Evolutionary conservation across 257 asterid genomes (phyloP).

Genomic region (Gentiana dahurica): DNA sequence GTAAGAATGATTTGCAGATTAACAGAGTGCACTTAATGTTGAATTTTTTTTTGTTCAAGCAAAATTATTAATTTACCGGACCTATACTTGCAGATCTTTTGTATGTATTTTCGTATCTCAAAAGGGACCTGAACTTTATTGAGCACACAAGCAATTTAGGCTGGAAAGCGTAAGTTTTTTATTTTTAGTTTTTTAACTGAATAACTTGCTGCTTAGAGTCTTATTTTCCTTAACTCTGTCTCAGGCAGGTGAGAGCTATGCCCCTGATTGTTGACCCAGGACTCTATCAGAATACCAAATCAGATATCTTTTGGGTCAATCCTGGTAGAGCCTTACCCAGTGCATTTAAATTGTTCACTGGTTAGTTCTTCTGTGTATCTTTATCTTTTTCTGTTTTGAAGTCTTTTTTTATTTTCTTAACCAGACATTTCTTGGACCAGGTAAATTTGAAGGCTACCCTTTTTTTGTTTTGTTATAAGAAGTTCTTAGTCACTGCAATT

Average conservation of each 20-base stretch:
- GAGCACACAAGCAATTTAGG: slow-evolving; percentile 40
- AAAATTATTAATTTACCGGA: background rate
- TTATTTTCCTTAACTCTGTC: slow-evolving; percentile 6
- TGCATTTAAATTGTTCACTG: slow-evolving; percentile 68
- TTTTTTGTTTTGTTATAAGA: too few species aligned
- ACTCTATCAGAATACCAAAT: slow-evolving; percentile 28
- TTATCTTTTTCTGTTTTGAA: too few species aligned
- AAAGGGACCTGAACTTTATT: slow-evolving; percentile 28
- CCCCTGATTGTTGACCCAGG: slow-evolving; percentile 42
- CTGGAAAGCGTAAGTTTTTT: slow-evolving; percentile 36
- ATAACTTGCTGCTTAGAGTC: too few species aligned
- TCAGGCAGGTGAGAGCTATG: slow-evolving; percentile 34
- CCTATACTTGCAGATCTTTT: slow-evolving; percentile 28
- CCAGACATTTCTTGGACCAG: too few species aligned
- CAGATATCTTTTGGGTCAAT: slow-evolving; percentile 31
- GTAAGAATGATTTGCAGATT: too few species aligned
- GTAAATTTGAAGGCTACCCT: too few species aligned
- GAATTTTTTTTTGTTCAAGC: background rate
- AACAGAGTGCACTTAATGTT: too few species aligned
- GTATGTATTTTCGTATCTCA: slow-evolving; percentile 22
- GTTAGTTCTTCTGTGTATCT: slow-evolving; percentile 28
- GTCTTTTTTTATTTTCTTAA: too few species aligned
- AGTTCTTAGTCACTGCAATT: too few species aligned
- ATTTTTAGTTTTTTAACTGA: too few species aligned
- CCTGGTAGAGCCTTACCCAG: slow-evolving; percentile 31